Base-by-base conservation (phyloP, 1,139 yeast species). In the Taphrina flavorubra region DNA sequence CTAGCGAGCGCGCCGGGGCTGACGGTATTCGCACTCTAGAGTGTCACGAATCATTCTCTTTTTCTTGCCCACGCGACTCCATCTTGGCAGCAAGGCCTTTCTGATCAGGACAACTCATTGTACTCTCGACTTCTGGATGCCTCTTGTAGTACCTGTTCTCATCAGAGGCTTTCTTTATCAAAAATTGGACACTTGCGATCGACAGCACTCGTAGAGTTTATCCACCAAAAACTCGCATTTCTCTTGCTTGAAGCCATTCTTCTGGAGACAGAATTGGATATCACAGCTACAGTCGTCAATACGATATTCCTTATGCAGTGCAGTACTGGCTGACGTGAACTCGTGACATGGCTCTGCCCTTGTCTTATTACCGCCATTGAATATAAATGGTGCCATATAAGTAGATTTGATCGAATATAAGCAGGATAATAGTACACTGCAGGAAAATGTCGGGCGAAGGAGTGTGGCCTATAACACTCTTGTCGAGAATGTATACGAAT, bases 221-320 rank as follows among this genome's bases (percentile, higher is more conserved):
- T 63, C 67, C 44, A 63, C 67, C 34, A 63, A 61, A 31, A 39
- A 39, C 20, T 63, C 67, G 46, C 67, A 63, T 20, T 63, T 63
- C 37, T 63, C 67, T 47, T 63, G 67, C 47, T 63, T 63, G 55
- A 53, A 63, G 34, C 61, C 67, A 31, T 55, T 63, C 13, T 63
- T 63, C 55, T 36, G 44, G 6, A 63, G 55, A 18, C 67, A 63
- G n/a, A 36, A n/a, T 37, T 63, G 67, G 6, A 63, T 63, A 37
- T 63, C 67, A 36, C 67, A 63, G 1, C 56, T 60, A 39, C 20
- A 37, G 10, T 10, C 4, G 44, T 34, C 44, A 53, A 25, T 1
- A 39, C 42, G 14, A 14, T 13, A 16, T 46, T 16, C 16, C 2
- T 10, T 13, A 18, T 46, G 25, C 31, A 25, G n/a, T 46, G 18